Evolutionary conservation across 2,329 filamentous ascomycete genomes (phyloP), one percentile per base, ranked within the genome.

Genomic region (Beauveria medogensis): DNA sequence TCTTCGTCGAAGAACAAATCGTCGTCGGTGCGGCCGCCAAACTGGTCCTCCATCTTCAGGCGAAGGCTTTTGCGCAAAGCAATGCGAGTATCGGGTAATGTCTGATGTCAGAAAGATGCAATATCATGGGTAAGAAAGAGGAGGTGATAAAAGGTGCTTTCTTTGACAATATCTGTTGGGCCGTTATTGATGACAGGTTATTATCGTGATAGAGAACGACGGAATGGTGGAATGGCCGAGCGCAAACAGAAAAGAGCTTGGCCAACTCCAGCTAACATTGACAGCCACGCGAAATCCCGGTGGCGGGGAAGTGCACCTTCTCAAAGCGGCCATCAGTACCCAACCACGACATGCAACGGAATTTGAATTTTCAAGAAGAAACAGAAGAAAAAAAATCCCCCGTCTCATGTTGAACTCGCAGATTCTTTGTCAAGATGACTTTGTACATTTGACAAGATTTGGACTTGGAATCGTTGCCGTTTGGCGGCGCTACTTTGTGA

Each of bases 1-100:
- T 86, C 83, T 66, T 86, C 83, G 65, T 86, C 83, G 63, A 80
- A 80, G 68, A 86, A 86, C 62, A 86, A 77, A 68, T 85, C 83
- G 65, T 86, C 83, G 67, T 86, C 83, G 51, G 83, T 85, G 22
- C 83, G 77, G 53, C 82, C 82, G 62, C 80, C 78, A 65, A 85
- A 85, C 67, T 85, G 82, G 65, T 85, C 82, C 24, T 85, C 82
- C 82, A 85, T 85, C 64, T 47, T 24, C 10, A 53, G 18, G 46
- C 14, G 18, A 43, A 44, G 55, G 47, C 34, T 47, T 24, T 10
- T 44, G 43, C 28, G 34, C 46, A 51, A 22, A 20, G 44, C 20
- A 57, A 22, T 24, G 43, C 30, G 43, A 37, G 18, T 20, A 10
- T 48, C 14, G 30, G 28, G 16, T 22, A 28, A 16, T 57, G 10